Conservation (phyloP, 768 basidiomycete species). For the Pisolithus microcarpus region DNA sequence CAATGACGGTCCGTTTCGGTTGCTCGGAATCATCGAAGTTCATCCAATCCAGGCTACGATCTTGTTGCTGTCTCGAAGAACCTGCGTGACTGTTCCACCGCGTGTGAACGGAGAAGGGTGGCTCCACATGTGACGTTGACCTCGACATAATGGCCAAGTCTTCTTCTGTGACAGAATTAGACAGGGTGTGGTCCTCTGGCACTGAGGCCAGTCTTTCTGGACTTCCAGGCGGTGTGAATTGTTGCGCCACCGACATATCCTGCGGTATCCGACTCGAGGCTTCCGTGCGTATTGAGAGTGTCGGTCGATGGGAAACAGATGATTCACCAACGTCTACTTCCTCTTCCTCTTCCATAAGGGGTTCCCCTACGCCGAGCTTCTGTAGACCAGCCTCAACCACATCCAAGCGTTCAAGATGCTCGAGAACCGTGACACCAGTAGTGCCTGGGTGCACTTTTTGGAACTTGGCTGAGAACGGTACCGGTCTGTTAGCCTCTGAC, state of each 20-base stretch:
- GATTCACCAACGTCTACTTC: conserved; percentile 62
- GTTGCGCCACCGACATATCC: conserved; percentile 29
- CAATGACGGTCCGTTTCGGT: conserved; percentile 54
- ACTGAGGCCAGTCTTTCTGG: conserved; percentile 47
- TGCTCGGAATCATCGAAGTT: conserved; percentile 30
- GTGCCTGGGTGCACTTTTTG: conserved; percentile 79
- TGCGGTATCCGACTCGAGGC: conserved; percentile 7
- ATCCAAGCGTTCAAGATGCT: conserved; percentile 80
- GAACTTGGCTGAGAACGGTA: conserved; percentile 80
- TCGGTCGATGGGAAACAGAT: conserved; percentile 14
- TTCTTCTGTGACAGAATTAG: conserved; percentile 58
- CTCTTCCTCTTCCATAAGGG: conserved; percentile 35
- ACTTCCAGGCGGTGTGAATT: conserved; percentile 54
- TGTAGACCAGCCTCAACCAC: conserved; percentile 75
- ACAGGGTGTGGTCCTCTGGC: conserved; percentile 45
- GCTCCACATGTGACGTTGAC: conserved; percentile 66
- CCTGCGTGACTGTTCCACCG: conserved; percentile 30
- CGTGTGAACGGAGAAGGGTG: conserved; percentile 31
- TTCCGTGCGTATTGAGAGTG: conserved; percentile 26
- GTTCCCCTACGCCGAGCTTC: conserved; percentile 58
- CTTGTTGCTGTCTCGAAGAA: conserved; percentile 22
- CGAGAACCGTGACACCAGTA: conserved; percentile 78
- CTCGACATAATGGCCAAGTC: conserved; percentile 70
- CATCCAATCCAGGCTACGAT: conserved; percentile 41
- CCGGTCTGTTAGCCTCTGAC: conserved; percentile 61